phyloP scores from a whole-genome alignment of 345 rosid species.

The Ceriops zippeliana region DNA sequence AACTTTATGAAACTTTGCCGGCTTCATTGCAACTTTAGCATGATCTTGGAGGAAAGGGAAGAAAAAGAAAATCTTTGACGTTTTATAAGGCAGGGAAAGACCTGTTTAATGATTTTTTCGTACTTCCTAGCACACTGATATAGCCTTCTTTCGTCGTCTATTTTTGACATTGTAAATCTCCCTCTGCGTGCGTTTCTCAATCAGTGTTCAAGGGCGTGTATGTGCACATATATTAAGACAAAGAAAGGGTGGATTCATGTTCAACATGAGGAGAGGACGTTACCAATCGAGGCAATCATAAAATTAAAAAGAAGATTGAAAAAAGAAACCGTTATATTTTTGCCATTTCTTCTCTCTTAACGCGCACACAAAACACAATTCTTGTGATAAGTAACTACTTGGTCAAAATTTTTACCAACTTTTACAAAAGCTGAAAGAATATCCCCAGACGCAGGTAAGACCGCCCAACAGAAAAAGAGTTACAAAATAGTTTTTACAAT shows the following conservation, averaged over 20 bases:
- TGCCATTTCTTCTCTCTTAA: conserved; percentile 16
- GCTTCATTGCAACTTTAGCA: too few relatives aligned
- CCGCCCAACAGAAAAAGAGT: neutral
- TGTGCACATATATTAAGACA: neutral
- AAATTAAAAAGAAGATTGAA: neutral
- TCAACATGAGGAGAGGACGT: conserved; percentile 17
- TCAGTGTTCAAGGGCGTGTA: too few relatives aligned
- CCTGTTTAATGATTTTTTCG: conserved; percentile 34
- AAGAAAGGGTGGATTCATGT: neutral
- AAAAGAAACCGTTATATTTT: conserved; percentile 13
- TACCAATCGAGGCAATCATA: conserved; percentile 10
- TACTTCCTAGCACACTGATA: conserved; percentile 33
- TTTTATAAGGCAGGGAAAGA: neutral
- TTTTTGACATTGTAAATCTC: conserved; percentile 18
- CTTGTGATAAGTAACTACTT: conserved; percentile 24
- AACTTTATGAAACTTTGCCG: too few relatives aligned
- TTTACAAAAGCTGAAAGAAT: neutral
- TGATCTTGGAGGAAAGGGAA: too few relatives aligned
- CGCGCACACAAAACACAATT: conserved; percentile 23
- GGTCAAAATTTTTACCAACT: neutral
- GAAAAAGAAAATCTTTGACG: neutral
- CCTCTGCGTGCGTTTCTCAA: neutral
- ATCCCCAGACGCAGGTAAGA: neutral
- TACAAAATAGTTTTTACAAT: neutral
- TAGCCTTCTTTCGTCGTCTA: conserved; percentile 33